A percentile compares a stretch with the other conserved stretches of the same genome.
phyloP scores from a whole-genome alignment of 208 protist genomes.

The Crithidia fasciculata region DNA sequence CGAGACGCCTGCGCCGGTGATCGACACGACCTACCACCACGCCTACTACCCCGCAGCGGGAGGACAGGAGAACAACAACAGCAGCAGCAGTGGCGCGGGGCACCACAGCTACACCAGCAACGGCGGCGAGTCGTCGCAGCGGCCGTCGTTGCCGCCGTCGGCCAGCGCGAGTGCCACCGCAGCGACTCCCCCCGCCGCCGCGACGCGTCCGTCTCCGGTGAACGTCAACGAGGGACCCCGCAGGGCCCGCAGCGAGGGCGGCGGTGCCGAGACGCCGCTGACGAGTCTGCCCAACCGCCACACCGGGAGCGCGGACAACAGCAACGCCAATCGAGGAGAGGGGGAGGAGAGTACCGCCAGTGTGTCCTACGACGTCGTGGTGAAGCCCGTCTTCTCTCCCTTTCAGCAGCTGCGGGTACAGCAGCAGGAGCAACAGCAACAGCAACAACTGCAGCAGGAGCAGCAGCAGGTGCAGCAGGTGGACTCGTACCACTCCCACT shows the following conservation, averaged over 20 bases:
- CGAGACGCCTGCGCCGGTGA: constrained; percentile 3
- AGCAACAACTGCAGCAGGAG: neutral
- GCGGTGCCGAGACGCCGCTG: too few species aligned
- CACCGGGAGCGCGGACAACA: neutral
- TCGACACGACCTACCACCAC: neutral
- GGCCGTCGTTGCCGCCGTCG: too few species aligned
- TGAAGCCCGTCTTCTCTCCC: constrained; percentile 11
- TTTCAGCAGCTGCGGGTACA: neutral
- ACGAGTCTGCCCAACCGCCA: neutral
- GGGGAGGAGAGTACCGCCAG: constrained; percentile 3
- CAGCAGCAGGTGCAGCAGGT: constrained; percentile 10
- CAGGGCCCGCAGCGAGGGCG: too few species aligned
- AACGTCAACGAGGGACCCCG: too few species aligned
- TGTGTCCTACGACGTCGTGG: neutral
- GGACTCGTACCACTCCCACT: neutral
- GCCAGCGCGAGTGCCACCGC: too few species aligned
- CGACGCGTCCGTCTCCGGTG: too few species aligned
- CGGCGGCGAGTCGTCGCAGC: neutral
- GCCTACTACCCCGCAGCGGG: neutral
- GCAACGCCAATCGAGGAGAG: neutral
- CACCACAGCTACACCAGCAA: neutral
- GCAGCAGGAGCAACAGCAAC: neutral
- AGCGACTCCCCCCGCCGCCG: too few species aligned
- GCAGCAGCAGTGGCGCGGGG: neutral
- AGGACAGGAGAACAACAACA: neutral